phyloP scores from a whole-genome alignment of 2,329 filamentous ascomycete species.

The Phoma herbarum region DNA sequence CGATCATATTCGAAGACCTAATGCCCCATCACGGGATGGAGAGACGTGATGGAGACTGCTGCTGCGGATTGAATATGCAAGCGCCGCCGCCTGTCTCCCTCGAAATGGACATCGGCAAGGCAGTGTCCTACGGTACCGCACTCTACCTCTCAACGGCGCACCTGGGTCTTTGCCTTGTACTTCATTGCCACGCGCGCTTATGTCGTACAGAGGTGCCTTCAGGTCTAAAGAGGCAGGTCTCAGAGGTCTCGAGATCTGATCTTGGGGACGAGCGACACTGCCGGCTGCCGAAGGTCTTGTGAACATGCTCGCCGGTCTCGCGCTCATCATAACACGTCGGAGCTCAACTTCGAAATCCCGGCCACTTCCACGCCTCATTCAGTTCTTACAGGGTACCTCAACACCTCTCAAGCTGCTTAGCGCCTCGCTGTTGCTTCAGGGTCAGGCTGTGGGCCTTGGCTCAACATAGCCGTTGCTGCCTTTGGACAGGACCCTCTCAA shows the following conservation, averaged over 20 bases:
- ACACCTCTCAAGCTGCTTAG: background rate
- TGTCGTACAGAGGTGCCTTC: conserved; percentile 11
- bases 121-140: conserved; percentile 5
- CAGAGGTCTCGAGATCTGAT: conserved; percentile 18
- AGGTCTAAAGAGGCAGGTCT: conserved; percentile 12
- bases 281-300: conserved; percentile 15
- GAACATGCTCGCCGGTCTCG: background rate
- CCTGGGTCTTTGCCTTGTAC: conserved; percentile 1
- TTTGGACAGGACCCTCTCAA: background rate
- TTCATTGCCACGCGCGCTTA: conserved; percentile 2
- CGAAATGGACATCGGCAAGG: background rate
- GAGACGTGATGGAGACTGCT: background rate
- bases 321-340: background rate
- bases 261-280: conserved; percentile 14
- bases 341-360: background rate
- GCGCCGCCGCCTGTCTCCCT: background rate
- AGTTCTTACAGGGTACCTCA: background rate
- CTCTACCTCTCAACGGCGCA: conserved; percentile 9
- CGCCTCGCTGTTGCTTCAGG: background rate
- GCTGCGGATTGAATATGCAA: background rate
- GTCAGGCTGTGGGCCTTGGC: background rate
- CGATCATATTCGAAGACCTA: background rate
- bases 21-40: background rate
- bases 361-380: background rate
- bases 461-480: background rate